These are phyloP conservation scores for Ogataea sp. DNA, from an alignment of 805 yeast genomes.

Conservation along the genomic window DNA sequence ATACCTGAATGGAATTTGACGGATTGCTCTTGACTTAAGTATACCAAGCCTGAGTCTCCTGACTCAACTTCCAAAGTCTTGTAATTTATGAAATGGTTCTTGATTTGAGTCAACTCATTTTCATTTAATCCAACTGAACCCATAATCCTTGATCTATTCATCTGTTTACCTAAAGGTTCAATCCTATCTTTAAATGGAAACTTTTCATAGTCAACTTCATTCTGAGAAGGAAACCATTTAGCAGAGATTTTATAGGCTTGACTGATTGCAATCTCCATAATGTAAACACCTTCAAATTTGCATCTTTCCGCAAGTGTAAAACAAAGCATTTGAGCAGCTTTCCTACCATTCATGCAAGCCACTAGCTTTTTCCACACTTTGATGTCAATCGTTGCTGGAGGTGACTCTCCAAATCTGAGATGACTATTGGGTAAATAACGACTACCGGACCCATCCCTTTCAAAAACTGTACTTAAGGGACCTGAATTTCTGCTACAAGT, in stretches of 20 bases:
- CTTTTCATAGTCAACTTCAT: conserved; percentile 35
- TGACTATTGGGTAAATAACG: conserved; percentile 45
- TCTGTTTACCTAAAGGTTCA: conserved; percentile 28
- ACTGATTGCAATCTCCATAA: conserved; percentile 43
- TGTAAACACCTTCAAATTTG: conserved; percentile 35
- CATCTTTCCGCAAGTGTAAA: conserved; percentile 27
- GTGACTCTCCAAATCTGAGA: conserved; percentile 29
- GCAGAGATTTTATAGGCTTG: conserved; percentile 34
- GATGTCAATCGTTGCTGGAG: conserved; percentile 22
- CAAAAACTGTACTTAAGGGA: conserved; percentile 36
- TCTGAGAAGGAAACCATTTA: conserved; percentile 34
- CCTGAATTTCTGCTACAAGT: conserved; percentile 31
- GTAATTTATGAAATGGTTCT: conserved; percentile 27
- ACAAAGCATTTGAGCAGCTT: conserved; percentile 35
- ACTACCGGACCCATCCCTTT: conserved; percentile 57
- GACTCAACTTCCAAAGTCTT: conserved; percentile 41
- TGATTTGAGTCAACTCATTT: conserved; percentile 3
- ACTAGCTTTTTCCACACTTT: conserved; percentile 29
- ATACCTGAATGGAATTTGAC: conserved; percentile 38
- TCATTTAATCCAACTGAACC: conserved; percentile 30
- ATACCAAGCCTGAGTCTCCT: conserved; percentile 49
- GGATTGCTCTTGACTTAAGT: conserved; percentile 22
- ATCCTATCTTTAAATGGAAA: conserved; percentile 32
- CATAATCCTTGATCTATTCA: conserved; percentile 34
- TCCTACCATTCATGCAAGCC: conserved; percentile 30